These are phyloP conservation scores for Apiospora saccharicola DNA, from an alignment of 2,329 filamentous ascomycete genomes.

Conservation along the genomic window DNA sequence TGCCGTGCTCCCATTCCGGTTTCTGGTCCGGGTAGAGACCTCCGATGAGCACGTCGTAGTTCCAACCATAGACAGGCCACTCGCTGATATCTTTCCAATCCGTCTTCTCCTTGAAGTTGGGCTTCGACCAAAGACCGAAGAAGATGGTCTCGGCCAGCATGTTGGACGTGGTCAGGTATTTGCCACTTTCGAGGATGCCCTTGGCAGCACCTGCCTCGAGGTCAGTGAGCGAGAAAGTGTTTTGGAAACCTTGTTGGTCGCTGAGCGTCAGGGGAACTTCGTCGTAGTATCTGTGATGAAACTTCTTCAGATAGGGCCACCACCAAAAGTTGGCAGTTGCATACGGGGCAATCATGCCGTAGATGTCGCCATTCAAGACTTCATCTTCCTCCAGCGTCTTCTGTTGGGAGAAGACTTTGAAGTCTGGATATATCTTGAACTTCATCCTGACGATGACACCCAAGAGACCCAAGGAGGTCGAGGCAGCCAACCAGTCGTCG, in stretches of 20 bases:
- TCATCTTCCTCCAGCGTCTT: conserved; percentile 56
- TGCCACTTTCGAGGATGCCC: conserved; percentile 54
- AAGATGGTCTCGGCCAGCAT: conserved; percentile 57
- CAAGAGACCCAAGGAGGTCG: conserved; percentile 56
- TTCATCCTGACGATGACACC: conserved; percentile 57
- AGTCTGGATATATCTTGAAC: conserved; percentile 58
- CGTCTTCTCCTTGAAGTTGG: conserved; percentile 60
- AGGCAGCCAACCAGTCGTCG: conserved; percentile 60
- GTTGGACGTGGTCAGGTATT: conserved; percentile 55
- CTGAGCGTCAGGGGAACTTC: conserved; percentile 48
- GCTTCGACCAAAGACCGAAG: conserved; percentile 56
- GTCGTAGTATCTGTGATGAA: conserved; percentile 62
- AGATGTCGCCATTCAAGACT: conserved; percentile 57
- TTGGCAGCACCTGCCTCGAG: conserved; percentile 51
- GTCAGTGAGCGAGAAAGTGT: conserved; percentile 57
- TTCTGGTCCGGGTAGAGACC: conserved; percentile 57
- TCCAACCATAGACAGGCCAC: conserved; percentile 61
- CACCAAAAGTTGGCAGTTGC: conserved; percentile 62
- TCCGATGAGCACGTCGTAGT: conserved; percentile 61
- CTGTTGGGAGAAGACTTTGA: conserved; percentile 59
- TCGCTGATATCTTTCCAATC: conserved; percentile 50
- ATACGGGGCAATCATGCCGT: conserved; percentile 57
- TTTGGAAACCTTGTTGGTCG: conserved; percentile 57
- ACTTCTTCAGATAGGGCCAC: conserved; percentile 60
- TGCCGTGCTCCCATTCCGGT: conserved; percentile 58